A percentile compares a stretch with the other conserved stretches of the same genome.
Evolutionary conservation across 805 yeast species (phyloP).

Genomic region (Cyberlindnera veronae): DNA sequence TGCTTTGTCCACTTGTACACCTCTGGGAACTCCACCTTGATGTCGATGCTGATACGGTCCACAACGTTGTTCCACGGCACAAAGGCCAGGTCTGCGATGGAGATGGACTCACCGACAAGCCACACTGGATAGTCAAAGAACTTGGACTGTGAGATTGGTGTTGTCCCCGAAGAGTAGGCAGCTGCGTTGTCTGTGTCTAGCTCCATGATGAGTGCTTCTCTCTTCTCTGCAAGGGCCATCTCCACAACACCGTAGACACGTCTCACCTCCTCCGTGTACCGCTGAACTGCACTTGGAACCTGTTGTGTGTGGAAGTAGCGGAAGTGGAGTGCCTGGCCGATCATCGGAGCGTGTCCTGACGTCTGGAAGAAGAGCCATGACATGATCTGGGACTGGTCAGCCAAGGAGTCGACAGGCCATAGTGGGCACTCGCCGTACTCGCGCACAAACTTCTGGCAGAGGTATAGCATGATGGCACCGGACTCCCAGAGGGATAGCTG

Average conservation of each 20-base stretch:
- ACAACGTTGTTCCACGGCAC: constrained; percentile 98
- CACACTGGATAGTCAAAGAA: constrained; percentile 93
- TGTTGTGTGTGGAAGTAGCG: constrained; percentile 83
- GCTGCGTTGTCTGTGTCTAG: constrained; percentile 85
- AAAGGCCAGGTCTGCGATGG: constrained; percentile 88
- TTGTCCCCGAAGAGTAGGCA: constrained; percentile 81
- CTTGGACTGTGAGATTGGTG: constrained; percentile 79
- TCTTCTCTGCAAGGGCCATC: constrained; percentile 89
- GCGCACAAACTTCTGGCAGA: constrained; percentile 63
- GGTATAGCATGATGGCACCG: constrained; percentile 83
- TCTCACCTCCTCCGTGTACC: constrained; percentile 89
- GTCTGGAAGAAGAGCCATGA: constrained; percentile 95
- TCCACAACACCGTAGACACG: constrained; percentile 92
- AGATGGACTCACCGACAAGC: constrained; percentile 81
- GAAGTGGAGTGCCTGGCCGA: constrained; percentile 94
- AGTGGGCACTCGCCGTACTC: constrained; percentile 69
- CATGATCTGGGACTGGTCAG: constrained; percentile 79
- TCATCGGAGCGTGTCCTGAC: constrained; percentile 98
- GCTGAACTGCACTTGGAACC: constrained; percentile 84
- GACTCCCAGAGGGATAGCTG: constrained; percentile 91
- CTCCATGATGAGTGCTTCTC: constrained; percentile 88
- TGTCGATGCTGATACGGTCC: constrained; percentile 84
- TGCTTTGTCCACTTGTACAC: constrained; percentile 94
- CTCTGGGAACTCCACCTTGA: constrained; percentile 87
- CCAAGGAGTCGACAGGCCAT: constrained; percentile 67